Evolutionary conservation across 352 stramenopile species (phyloP), one percentile per base, ranked within the genome.

Genomic region (Phytophthora brassicae): DNA sequence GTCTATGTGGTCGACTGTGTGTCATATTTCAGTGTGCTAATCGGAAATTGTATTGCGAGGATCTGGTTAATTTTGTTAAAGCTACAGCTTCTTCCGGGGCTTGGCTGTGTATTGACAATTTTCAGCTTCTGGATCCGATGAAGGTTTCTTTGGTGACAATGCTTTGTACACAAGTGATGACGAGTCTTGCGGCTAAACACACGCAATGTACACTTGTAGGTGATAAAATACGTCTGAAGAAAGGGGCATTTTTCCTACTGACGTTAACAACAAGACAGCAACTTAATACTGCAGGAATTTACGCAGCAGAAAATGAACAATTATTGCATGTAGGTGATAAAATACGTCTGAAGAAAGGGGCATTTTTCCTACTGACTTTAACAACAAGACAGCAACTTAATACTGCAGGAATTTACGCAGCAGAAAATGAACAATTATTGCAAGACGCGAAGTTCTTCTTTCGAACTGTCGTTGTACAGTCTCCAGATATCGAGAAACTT

Each of bases 151-250:
- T 76, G 3, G 41, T 86, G 6, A 67, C 50, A 9, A 51, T 68
- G 8, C 19, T 89, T 2, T 91, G 82, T 38, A 56, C 67, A 4
- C 77, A 88, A 45, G 68, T 86, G 6, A 72, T 79, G 62, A 72
- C 75, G 11, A 56, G 31, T 0, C 42, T 88, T 0, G 58, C 61
- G 2, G 66, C 79, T 1, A 81, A 68, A 45, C 56, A 80, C 2
- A 23, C 68, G 0, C 73, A 85, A 28, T 84, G 75, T 22, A 52
- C 52, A 8, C 46, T 93, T 1, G 35, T 58, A 26, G 65, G 65
- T 8, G 65, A 72, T 9, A 84, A 76, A 42, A 12, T 91, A 13
- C 72, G 72, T 2, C 48, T 91, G 8, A 74, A 78, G 38, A 65
- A 50, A 46, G 80, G 84, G 9, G 57, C 72, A 19, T 66, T 89